Evolutionary conservation across 306 rosid genomes (phyloP), one percentile per base, ranked within the genome.

Genomic region (Acacia acuminata): DNA sequence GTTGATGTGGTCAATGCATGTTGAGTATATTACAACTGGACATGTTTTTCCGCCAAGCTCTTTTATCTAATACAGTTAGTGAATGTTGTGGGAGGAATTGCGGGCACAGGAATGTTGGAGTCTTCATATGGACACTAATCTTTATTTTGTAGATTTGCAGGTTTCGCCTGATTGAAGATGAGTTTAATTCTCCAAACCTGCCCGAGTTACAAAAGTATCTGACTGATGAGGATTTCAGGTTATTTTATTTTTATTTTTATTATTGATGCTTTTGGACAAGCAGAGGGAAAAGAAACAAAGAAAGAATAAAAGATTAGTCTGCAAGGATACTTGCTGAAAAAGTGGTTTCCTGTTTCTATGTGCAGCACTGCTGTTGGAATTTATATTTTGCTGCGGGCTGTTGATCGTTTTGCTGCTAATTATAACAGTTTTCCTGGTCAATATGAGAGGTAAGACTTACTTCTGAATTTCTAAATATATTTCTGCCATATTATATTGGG

Each of bases 191-290:
- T 84, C 98, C 98, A 53, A 85, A 79, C 78, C 12, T 89, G 75
- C 73, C 94, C 0, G 98, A 92, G 84, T 86, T 93, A 36, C 99
- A 93, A 85, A 96, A 90, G 92, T 88, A 87, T 88, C 88, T 96
- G 71, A 91, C 93, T 71, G 98, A 96, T 75, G 99, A 96, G 87
- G 99, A 96, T 90, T 91, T 81, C 89, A 94, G 97, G 99, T 96
- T 65, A 84, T n/a, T n/a, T n/a, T n/a, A n/a, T n/a, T n/a, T n/a
- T n/a, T n/a, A n/a, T n/a, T 40, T 73, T 75, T 79, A 58, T 72
- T 78, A 19, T 32, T 82, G 53, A 36, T 79, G 64, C 63, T 82
- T 86, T 66, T 73, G 67, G 63, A 58, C 34, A 60, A 14, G 76
- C 20, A 4, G 2, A n/a, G 15, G 48, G 12, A 13, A 32, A 30